These are phyloP conservation scores for Trichoderma sp. DNA, from an alignment of 2,329 filamentous ascomycete species.

Conservation along the genomic window DNA sequence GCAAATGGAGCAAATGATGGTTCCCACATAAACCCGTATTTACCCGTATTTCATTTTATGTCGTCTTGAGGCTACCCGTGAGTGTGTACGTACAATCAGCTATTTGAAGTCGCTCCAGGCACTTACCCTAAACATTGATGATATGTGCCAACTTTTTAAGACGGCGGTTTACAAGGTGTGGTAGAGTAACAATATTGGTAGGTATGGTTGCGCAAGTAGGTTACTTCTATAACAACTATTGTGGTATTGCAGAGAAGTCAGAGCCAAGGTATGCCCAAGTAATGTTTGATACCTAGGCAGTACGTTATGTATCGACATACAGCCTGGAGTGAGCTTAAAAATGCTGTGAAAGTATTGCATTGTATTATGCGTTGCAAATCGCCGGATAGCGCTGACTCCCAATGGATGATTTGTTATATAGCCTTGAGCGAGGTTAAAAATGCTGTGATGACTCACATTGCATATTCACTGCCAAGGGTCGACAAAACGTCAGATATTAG, in stretches of 20 bases:
- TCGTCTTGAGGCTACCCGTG: not conserved
- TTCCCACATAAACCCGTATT: too few species aligned
- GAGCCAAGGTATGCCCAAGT: not conserved
- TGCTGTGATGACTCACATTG: not conserved
- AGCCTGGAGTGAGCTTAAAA: not conserved
- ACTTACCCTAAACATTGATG: not conserved
- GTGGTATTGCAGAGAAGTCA: not conserved
- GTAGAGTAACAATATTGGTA: not conserved
- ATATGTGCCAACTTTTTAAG: not conserved
- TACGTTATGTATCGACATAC: too few species aligned
- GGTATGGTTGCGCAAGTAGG: not conserved
- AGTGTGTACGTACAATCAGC: not conserved
- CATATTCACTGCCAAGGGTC: too few species aligned
- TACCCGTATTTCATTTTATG: not conserved
- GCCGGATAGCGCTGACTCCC: too few species aligned
- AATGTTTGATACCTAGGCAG: not conserved
- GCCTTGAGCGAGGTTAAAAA: not conserved
- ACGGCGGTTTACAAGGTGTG: not conserved
- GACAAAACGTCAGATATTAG: too few species aligned
- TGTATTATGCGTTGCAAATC: too few species aligned
- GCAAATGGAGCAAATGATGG: not conserved
- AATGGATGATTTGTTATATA: too few species aligned
- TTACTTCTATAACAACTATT: not conserved
- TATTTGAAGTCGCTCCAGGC: not conserved
- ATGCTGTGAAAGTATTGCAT: not conserved